Base-by-base conservation (phyloP, 805 yeast genomes). In the Yamadazyma endophytica region DNA sequence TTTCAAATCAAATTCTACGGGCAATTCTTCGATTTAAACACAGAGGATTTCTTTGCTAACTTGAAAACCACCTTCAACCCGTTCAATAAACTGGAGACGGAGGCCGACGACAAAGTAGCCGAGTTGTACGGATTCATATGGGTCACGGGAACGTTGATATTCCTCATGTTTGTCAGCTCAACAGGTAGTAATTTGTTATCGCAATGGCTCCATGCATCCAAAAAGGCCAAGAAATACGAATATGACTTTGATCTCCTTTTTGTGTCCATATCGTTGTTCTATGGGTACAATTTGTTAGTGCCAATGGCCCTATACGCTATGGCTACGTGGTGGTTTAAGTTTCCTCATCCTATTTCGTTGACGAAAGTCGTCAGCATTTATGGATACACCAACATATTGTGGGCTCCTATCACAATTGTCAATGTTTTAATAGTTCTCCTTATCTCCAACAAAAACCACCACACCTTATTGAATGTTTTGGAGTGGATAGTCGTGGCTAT, bases 121-220 rank as follows among this genome's bases (percentile, higher is more conserved):
- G 97, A 89, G 48, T 59, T 89, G 32, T 90, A 87, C 54, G 96
- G 96, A 1, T 82, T 94, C 6, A 64, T 87, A 13, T 89, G 97
- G 97, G 78, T 89, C 26, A 83, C 90, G 9, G 87, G 88, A 0
- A 82, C 95, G 0, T 74, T 86, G 29, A 76, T 85, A 1, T 75
- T 84, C 42, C 62, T 80, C 19, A 66, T 85, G 52, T 88, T 88
- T 58, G 78, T 87, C 36, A 72, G 88, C 26, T 74, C 82, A 21
- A 81, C 95, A 0, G 70, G 84, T 13, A 73, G 84, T 2, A 77
- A 79, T 28, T 49, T 82, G 14, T 46, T 87, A n/a, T 62, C 77
- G n/a, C 68, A 74, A 16, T 68, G 74, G 63, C 44, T 73, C 17
- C 69, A 75, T 49, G 46, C 62, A 9, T 62, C 61, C 13, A 22